Conservation (phyloP, 495 filamentous ascomycete species). For the Daldinia childiae region DNA sequence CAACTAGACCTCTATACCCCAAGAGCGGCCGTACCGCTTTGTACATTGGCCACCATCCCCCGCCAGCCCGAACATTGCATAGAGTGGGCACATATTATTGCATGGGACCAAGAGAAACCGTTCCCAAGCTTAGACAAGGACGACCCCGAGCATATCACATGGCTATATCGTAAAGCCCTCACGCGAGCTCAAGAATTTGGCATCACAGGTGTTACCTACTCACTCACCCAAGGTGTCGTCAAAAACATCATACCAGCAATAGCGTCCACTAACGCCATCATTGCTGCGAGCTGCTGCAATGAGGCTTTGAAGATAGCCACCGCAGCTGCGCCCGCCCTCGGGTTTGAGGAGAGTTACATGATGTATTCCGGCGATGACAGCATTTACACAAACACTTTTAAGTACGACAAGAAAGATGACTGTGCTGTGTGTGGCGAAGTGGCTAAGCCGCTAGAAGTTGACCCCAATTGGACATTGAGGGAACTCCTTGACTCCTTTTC, state of each 20-base stretch:
- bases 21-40: conserved; percentile 90
- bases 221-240: conserved; percentile 96
- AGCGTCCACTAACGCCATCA: conserved; percentile 95
- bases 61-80: conserved; percentile 98
- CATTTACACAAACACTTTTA: conserved; percentile 96
- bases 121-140: conserved; percentile 85
- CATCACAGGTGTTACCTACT: conserved; percentile 93
- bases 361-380: conserved; percentile 97
- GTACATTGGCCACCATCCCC: conserved; percentile 95
- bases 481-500: conserved; percentile 89
- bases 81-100: conserved; percentile 95
- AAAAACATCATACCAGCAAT: conserved; percentile 99
- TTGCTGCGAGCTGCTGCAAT: conserved; percentile 94
- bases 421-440: conserved; percentile 93
- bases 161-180: conserved; percentile 90
- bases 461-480: conserved; percentile 76
- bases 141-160: conserved; percentile 95
- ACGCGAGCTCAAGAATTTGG: conserved; percentile 85
- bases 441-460: conserved; percentile 74
- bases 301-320: conserved; percentile 96
- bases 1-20: conserved; percentile 98
- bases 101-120: conserved; percentile 70
- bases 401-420: conserved; percentile 88
- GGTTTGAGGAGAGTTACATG: conserved; percentile 86
- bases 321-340: conserved; percentile 77